These are phyloP conservation scores for Fusarium vanettenii DNA, from an alignment of 2,329 filamentous ascomycete genomes.

Conservation along the genomic window DNA sequence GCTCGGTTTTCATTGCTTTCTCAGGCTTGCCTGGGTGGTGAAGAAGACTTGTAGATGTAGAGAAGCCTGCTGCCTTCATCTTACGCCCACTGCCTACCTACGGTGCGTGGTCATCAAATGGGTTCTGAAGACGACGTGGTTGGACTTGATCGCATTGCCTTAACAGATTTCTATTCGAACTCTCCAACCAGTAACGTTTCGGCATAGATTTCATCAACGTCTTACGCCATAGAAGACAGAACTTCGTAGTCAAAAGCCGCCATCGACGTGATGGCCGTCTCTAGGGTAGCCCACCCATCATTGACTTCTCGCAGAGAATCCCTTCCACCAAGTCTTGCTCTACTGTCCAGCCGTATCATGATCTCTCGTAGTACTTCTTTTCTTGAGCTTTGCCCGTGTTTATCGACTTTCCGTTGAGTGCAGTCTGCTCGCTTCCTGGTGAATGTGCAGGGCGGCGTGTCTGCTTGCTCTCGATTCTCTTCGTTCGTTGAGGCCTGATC, in stretches of 20 bases:
- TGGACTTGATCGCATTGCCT: too few relatives aligned
- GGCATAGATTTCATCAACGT: background rate
- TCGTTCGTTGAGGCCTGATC: background rate
- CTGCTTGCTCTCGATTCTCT: background rate
- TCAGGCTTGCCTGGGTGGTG: conserved; percentile 47
- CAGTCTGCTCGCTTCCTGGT: background rate
- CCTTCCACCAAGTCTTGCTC: background rate
- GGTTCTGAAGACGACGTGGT: too few relatives aligned
- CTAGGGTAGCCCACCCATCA: background rate
- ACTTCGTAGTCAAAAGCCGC: too few relatives aligned
- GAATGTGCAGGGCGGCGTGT: background rate
- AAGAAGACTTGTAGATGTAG: conserved; percentile 43
- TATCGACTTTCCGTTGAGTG: accelerated
- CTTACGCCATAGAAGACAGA: too few relatives aligned
- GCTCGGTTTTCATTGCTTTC: conserved; percentile 50
- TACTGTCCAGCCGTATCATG: background rate
- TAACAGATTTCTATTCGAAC: too few relatives aligned
- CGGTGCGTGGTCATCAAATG: too few relatives aligned
- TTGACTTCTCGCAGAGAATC: background rate
- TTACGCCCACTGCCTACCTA: too few relatives aligned
- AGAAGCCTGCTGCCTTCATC: too few relatives aligned
- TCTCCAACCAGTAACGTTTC: background rate
- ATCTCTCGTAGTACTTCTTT: background rate
- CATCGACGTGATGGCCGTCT: background rate
- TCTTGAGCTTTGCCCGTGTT: background rate